Evolutionary conservation across 306 rosid species (phyloP), one percentile per base, ranked within the genome.

Genomic region (Lagenaria siceraria): DNA sequence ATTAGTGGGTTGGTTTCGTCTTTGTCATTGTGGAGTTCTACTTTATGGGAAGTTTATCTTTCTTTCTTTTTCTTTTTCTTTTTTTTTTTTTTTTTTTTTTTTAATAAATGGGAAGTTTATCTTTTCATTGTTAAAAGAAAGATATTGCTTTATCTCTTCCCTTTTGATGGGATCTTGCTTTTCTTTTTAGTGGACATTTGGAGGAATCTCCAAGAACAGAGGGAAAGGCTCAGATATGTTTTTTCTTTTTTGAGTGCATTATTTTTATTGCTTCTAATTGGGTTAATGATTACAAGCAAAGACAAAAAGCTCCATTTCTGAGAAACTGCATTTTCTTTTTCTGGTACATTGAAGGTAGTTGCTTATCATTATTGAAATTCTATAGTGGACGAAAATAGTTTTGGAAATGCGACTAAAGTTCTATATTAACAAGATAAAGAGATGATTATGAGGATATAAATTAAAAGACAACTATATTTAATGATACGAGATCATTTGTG

Each of bases 161-260:
- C 14, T 40, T 38, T 70, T 22, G 56, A 54, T 70, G 76, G 58
- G 25, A 33, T 12, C 48, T 68, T 25, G 24, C 60, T 75, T 80
- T 53, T 58, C 15, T 43, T 77, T 21, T 66, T 66, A 36, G 25
- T 61, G 65, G 59, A 40, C 43, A 43, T 3, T 33, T 62, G 75
- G 78, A 63, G 60, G 81, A 78, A 78, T 62, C 84, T 86, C 81
- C 88, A 31, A 83, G 77, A 59, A 80, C 52, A 59, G 76, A 6
- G 85, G 86, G 75, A 76, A 48, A 25, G 29, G 15, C 68, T 24
- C 6, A 27, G 33, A 66, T 13, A 6, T 21, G 10, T 17, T 8
- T 63, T 0, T 18, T 31, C 31, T 13, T 56, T 54, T 35, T 2
- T 33, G 27, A 55, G 25, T 80, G 80, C 75, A 63, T 79, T 75